Evolutionary conservation across 1,284 basidiomycete genomes (phyloP).

Genomic region (Ustilago lituana): DNA sequence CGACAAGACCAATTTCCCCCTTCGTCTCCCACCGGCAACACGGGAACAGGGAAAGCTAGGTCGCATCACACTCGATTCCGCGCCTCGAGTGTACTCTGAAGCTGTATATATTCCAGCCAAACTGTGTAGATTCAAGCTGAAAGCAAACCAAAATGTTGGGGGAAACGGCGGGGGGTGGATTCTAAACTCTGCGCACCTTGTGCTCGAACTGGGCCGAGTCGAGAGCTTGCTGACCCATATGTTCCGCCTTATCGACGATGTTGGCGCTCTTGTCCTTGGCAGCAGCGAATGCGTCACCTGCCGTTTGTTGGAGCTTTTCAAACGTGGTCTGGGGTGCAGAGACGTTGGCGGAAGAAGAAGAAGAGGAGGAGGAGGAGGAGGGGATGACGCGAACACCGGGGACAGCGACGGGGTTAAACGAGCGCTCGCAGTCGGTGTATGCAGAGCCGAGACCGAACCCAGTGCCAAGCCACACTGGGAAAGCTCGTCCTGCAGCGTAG

Average conservation of each 20-base stretch:
- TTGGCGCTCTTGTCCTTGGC: conserved; percentile 50
- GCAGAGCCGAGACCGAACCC: conserved; percentile 85
- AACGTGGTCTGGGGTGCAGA: conserved; percentile 53
- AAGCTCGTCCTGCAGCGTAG: conserved; percentile 90
- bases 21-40: no score
- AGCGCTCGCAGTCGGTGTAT: conserved; percentile 94
- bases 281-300: conserved; percentile 59
- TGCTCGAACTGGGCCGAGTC: conserved; percentile 57
- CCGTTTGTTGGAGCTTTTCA: conserved; percentile 59
- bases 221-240: conserved; percentile 50
- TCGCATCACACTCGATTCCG: no score
- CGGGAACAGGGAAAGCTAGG: no score
- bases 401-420: conserved; percentile 92
- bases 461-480: conserved; percentile 91
- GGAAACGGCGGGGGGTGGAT: background rate
- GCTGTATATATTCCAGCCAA: no score
- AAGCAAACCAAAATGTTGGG: no score
- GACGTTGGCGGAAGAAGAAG: conserved; percentile 62
- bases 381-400: conserved; percentile 84
- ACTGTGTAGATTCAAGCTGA: no score
- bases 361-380: conserved; percentile 51
- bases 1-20: no score
- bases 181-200: conserved; percentile 63
- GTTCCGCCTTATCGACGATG: conserved; percentile 46
- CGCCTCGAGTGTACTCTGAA: no score